These are phyloP conservation scores for Suillus ampliporus DNA, from an alignment of 768 basidiomycete species.

Conservation along the genomic window DNA sequence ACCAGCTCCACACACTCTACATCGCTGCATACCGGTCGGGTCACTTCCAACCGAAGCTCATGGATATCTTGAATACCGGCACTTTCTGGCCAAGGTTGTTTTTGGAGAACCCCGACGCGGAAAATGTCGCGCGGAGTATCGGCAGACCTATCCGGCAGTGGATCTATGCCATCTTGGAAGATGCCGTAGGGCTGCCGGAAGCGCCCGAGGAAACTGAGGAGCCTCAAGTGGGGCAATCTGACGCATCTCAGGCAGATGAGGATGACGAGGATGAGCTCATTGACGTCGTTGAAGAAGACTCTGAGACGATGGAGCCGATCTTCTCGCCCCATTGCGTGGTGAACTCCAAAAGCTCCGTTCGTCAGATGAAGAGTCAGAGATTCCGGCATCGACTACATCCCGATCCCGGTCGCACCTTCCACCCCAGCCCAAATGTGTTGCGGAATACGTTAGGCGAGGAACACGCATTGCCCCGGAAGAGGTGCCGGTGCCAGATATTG, in stretches of 20 bases:
- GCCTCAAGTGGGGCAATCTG: constrained; percentile 27
- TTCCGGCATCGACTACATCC: constrained; percentile 37
- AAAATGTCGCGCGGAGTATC: constrained; percentile 67
- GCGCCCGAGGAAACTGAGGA: constrained; percentile 26
- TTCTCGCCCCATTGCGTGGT: constrained; percentile 71
- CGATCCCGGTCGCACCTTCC: constrained; percentile 29
- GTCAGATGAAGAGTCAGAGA: constrained; percentile 41
- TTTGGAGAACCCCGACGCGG: constrained; percentile 78
- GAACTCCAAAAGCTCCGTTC: constrained; percentile 64
- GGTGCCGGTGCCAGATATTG: constrained; percentile 55
- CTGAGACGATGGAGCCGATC: constrained; percentile 55
- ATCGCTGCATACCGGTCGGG: constrained; percentile 69
- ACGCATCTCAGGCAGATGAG: constrained; percentile 41
- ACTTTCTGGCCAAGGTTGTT: constrained; percentile 77
- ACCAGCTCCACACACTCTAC: constrained; percentile 54
- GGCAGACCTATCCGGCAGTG: constrained; percentile 67
- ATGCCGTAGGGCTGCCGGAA: constrained; percentile 64
- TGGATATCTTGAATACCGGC: constrained; percentile 65
- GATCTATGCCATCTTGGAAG: constrained; percentile 71
- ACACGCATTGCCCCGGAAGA: constrained; percentile 64
- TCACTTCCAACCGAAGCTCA: constrained; percentile 55
- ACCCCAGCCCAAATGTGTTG: constrained; percentile 34
- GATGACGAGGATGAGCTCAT: constrained; percentile 65
- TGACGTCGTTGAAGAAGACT: constrained; percentile 67
- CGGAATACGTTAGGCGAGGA: constrained; percentile 74